Evolutionary conservation across 352 stramenopile genomes (phyloP), one percentile per base, ranked within the genome.

Genomic region (Phytophthora macrochlamydospora): DNA sequence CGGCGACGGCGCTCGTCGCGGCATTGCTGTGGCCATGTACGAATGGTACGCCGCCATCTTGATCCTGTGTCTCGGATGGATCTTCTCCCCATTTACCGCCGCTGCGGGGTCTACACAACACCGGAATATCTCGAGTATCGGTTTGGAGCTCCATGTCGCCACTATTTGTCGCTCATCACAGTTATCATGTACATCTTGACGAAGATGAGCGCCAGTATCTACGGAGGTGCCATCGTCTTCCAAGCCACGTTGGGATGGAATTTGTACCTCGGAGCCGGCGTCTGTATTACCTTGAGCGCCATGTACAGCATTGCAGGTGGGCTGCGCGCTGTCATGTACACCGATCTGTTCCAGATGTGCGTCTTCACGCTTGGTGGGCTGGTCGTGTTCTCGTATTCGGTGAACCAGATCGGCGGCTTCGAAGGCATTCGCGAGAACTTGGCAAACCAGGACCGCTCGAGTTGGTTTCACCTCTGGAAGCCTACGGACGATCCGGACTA

Each of bases 321-420:
- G 11, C 66, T 91, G 12, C 76, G 79, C 30, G 82, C 82, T 35
- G 80, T 91, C 29, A 90, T 90, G 73, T 90, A 90, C 73, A 90
- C 82, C 12, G 82, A 91, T 51, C 40, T 88, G 32, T 85, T 90
- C 62, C 80, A 91, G 51, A 90, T 86, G 73, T 83, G 78, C 53
- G 78, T 89, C 51, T 87, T 91, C 51, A 79, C 85, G 13, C 56
- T 76, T 3, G 82, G 82, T 51, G 80, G 82, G 1, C 58, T 90
- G n/a, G 71, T 89, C 7, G 76, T 91, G 29, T 81, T 89, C 56
- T 44, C 64, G 29, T 81, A 75, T 54, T 87, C 78, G 40, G 60
- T 85, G 32, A 73, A 79, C 64, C 67, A 86, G 40, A 78, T 87
- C n/a, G 83, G 81, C 24, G 81, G 81, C 43, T 85, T 87, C 42